phyloP scores from a whole-genome alignment of 345 rosid species.

The Eucalyptus pumila region DNA sequence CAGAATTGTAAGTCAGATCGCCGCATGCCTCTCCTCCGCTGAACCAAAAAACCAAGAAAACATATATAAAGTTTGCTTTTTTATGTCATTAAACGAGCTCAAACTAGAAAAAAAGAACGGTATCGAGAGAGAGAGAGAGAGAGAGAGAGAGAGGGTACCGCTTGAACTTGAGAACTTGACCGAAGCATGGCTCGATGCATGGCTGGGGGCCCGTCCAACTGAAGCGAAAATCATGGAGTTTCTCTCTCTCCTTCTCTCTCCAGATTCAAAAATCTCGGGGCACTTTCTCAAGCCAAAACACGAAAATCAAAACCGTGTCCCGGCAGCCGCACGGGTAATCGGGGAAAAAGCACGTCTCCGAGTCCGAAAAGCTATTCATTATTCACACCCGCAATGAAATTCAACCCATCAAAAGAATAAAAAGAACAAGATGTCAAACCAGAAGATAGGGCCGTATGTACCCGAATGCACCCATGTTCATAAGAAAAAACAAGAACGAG shows the following conservation, averaged over 20 bases:
- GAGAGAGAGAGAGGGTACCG: background rate
- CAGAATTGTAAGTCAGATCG: background rate
- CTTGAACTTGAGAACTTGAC: background rate
- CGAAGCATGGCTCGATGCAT: background rate
- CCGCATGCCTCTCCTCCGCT: background rate
- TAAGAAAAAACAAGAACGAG: background rate
- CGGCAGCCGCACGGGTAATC: slow-evolving; percentile 15
- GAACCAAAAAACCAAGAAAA: background rate
- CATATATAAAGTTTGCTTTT: background rate
- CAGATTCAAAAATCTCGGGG: background rate
- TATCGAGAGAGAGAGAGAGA: background rate
- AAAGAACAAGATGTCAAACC: background rate
- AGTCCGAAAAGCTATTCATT: slow-evolving; percentile 6
- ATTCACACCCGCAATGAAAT: background rate
- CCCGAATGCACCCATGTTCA: background rate
- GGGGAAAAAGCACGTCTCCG: slow-evolving; percentile 8
- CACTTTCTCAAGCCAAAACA: background rate
- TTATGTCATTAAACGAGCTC: background rate
- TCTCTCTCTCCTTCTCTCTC: background rate
- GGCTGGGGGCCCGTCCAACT: background rate
- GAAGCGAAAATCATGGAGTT: background rate
- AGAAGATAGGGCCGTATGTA: background rate
- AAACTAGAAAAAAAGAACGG: background rate
- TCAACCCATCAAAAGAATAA: background rate
- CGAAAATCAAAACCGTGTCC: background rate